Evolutionary conservation across 345 rosid genomes (phyloP).

Genomic region (Combretum micranthum): DNA sequence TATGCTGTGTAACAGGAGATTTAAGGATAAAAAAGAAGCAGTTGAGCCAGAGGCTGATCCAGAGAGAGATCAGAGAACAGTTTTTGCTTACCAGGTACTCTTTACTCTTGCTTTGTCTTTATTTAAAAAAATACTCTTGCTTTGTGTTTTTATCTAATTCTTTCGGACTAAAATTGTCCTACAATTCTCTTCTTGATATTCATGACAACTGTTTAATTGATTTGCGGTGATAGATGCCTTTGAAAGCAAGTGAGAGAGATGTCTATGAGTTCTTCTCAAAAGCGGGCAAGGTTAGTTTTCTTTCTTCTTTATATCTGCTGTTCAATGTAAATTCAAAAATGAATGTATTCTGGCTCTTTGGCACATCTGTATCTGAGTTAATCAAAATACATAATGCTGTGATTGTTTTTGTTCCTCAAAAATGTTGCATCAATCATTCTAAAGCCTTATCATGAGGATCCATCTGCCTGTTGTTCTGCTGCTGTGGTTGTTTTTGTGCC

Average conservation of each 20-base stretch:
- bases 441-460: no score
- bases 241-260: conserved; percentile 87
- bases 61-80: conserved; percentile 95
- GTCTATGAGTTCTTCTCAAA: conserved; percentile 91
- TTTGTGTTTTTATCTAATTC: no score
- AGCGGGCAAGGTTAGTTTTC: conserved; percentile 76
- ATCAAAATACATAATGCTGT: background rate
- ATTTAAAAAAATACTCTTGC: no score
- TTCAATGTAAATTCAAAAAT: no score
- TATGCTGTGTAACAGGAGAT: conserved; percentile 39
- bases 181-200: background rate
- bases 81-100: conserved; percentile 86
- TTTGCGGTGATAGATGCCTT: conserved; percentile 67
- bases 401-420: background rate
- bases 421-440: background rate
- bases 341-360: no score
- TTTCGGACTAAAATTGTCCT: background rate
- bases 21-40: conserved; percentile 70
- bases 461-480: no score
- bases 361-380: no score
- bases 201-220: conserved; percentile 3
- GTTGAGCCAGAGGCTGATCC: conserved; percentile 89
- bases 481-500: no score
- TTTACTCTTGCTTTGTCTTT: no score
- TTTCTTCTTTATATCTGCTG: conserved; percentile 1